Percentiles rank a stretch among this genome's conserved stretches.
Conservation (phyloP, 805 yeast species). For the Wickerhamomyces tratensis region DNA sequence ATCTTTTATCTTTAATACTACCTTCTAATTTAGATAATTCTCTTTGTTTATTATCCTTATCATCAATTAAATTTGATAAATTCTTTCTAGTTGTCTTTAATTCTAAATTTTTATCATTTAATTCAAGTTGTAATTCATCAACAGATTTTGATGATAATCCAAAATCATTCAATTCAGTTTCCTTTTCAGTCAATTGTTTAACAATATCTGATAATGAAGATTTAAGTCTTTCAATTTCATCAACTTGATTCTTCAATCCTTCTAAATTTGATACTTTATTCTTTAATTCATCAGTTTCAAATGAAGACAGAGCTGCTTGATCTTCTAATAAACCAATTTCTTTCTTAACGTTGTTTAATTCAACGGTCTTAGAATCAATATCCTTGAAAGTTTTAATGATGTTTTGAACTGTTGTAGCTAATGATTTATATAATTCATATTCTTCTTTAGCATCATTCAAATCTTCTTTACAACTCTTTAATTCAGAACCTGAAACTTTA, state of each 20-base stretch:
- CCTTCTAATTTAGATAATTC: constrained; percentile 38
- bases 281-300: constrained; percentile 3
- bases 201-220: constrained; percentile 21
- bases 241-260: constrained; percentile 16
- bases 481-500: constrained; percentile 21
- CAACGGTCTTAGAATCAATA: constrained; percentile 1
- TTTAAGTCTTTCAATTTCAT: constrained; percentile 25
- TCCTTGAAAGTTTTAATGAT: constrained; percentile 1
- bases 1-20: constrained; percentile 40
- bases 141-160: constrained; percentile 28
- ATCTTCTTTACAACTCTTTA: constrained; percentile 22
- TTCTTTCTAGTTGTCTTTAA: constrained; percentile 30
- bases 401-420: constrained; percentile 19
- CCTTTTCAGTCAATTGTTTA: constrained; percentile 18
- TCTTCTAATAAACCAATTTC: constrained; percentile 9
- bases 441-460: constrained; percentile 23
- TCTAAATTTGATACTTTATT: constrained; percentile 3
- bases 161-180: constrained; percentile 26
- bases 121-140: constrained; percentile 36
- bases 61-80: constrained; percentile 24
- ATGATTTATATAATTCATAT: constrained; percentile 17
- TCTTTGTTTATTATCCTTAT: constrained; percentile 33
- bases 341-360: constrained; percentile 7
- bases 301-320: constrained; percentile 3
- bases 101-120: constrained; percentile 26